Evolutionary conservation across 2,329 filamentous ascomycete genomes (phyloP).

Genomic region (Pezicula radicicola): DNA sequence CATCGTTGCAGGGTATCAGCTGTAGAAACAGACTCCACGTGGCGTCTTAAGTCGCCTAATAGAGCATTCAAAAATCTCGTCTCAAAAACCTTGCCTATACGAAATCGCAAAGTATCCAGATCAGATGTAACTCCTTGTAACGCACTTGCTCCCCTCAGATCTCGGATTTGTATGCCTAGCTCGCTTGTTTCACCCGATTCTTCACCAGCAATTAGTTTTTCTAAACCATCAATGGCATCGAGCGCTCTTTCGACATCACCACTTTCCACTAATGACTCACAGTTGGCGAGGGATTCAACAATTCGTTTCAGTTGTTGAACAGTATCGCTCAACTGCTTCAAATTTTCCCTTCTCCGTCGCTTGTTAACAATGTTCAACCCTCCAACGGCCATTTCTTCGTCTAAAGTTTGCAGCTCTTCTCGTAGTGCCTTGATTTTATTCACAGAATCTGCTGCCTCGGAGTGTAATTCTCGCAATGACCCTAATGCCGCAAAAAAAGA

Average conservation of each 20-base stretch:
- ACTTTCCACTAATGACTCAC: slow-evolving; percentile 77
- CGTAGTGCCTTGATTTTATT: slow-evolving; percentile 78
- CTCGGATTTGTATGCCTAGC: slow-evolving; percentile 42
- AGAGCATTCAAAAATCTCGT: slow-evolving; percentile 74
- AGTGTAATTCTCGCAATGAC: slow-evolving; percentile 84
- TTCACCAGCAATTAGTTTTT: slow-evolving; percentile 77
- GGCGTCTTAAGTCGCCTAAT: slow-evolving; percentile 75
- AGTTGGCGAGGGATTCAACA: slow-evolving; percentile 69
- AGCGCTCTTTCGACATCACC: slow-evolving; percentile 83
- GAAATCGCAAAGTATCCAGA: slow-evolving; percentile 69
- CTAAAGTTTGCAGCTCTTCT: slow-evolving; percentile 74
- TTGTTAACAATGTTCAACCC: slow-evolving; percentile 85
- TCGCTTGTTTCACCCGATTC: slow-evolving; percentile 30
- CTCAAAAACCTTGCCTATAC: slow-evolving; percentile 87
- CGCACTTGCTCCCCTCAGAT: slow-evolving; percentile 74
- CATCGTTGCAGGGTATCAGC: slow-evolving; percentile 79
- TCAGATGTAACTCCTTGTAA: slow-evolving; percentile 78
- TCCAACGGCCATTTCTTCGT: slow-evolving; percentile 81
- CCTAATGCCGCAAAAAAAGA: slow-evolving; percentile 95
- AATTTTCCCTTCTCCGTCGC: slow-evolving; percentile 76
- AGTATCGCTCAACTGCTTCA: slow-evolving; percentile 77
- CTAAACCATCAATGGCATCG: slow-evolving; percentile 72
- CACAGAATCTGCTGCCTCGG: slow-evolving; percentile 89
- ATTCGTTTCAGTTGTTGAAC: slow-evolving; percentile 80
- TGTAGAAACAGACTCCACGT: slow-evolving; percentile 69